Evolutionary conservation across 441 rosid genomes (phyloP), one percentile per base, ranked within the genome.

Genomic region (Pelargonium citronellum): DNA sequence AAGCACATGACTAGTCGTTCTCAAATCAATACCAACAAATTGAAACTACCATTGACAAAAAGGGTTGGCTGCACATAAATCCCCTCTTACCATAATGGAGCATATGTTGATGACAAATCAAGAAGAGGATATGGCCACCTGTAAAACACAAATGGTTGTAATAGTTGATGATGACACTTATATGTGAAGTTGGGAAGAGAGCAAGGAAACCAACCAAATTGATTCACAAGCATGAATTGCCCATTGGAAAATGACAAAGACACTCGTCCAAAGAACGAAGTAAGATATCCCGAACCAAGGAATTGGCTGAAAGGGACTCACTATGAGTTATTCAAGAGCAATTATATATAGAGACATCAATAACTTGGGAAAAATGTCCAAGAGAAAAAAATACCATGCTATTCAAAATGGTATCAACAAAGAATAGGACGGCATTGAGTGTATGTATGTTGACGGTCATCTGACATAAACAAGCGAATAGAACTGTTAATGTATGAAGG

Each of bases 71-170:
- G 24, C 24, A 22, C 24, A 22, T 22, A 22, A 22, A 22, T 22
- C 24, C 51, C 13, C 13, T 46, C 16, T 11, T 49, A 84, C 86
- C 84, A 83, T 20, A 80, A 43, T 22, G 87, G 85, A 66, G 90
- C 87, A 77, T 66, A 70, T 37, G 73, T 70, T 7, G 79, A 47
- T 17, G 88, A 81, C 41, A 84, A 69, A 69, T 83, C 84, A 4
- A 87, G 86, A 77, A 83, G 82, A 57, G 87, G 83, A 67, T 86
- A 86, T 7, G 88, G 87, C 88, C 87, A 86, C 80, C 87, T 87
- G 76, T 6, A 6, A 27, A 67, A 34, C 7, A 63, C 12, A 53
- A 37, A 41, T 67, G 53, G 57, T 49, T 49, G 57, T 11, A 11
- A 13, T 15, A 49, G 15, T 13, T 49, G 57, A 62, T 0, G 3